Percentiles rank a stretch among this genome's conserved stretches.
Conservation (phyloP, 192 early-diverging fungal species). For the Jimgerdemannia lactiflua region DNA sequence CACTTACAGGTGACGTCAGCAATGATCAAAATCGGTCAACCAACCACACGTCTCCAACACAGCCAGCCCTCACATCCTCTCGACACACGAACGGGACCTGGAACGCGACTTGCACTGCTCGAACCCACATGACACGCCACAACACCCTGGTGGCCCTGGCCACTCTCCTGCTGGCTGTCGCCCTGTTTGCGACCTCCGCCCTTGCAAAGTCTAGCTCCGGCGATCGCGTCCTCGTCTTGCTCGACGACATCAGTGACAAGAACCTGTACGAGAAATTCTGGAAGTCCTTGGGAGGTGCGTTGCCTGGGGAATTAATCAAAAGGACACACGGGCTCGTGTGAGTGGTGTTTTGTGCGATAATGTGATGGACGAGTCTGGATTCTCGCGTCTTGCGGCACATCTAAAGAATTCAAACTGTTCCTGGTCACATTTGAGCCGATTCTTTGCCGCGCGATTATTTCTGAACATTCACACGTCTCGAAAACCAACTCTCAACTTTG, state of each 20-base stretch:
- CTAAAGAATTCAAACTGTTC: too few relatives aligned
- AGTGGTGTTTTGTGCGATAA: not conserved
- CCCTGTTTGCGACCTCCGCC: not conserved
- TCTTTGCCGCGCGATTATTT: too few relatives aligned
- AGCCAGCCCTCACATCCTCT: not conserved
- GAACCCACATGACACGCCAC: not conserved
- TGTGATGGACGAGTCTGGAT: too few relatives aligned
- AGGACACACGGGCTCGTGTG: not conserved
- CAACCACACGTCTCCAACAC: not conserved
- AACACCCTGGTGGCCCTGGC: not conserved
- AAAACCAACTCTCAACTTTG: not conserved
- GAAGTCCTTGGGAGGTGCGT: conserved; percentile 49
- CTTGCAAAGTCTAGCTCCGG: conserved; percentile 64
- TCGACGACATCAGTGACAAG: conserved; percentile 49
- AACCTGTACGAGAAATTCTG: conserved; percentile 56
- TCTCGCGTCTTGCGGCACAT: too few relatives aligned
- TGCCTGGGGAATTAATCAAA: not conserved
- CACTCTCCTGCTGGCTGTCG: not conserved
- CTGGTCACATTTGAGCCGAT: too few relatives aligned
- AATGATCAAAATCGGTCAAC: not conserved
- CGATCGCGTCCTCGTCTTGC: conserved; percentile 61
- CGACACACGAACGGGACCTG: not conserved
- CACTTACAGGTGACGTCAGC: not conserved
- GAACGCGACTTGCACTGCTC: not conserved
- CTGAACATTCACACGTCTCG: too few relatives aligned